phyloP scores from a whole-genome alignment of 768 basidiomycete genomes.

The Exsudoporus frostii region DNA sequence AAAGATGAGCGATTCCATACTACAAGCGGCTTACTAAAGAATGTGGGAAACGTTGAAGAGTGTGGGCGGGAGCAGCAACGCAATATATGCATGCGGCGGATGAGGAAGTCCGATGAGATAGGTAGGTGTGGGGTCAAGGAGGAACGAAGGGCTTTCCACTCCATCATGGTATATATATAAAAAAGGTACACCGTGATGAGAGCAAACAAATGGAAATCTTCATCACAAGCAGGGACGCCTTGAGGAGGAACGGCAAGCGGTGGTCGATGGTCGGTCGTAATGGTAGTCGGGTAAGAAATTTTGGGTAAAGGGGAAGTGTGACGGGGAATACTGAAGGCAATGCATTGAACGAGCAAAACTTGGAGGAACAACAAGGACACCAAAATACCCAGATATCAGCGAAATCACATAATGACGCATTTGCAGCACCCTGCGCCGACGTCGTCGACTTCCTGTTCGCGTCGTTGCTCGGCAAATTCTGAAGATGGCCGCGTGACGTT shows the following conservation, averaged over 20 bases:
- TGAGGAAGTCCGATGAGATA: slow-evolving; percentile 16
- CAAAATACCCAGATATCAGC: slow-evolving; percentile 16
- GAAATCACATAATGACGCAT: slow-evolving; percentile 77
- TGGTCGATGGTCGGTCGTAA: slow-evolving; percentile 10
- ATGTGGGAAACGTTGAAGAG: slow-evolving; percentile 10
- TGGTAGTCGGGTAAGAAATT: slow-evolving; percentile 4
- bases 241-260: slow-evolving; percentile 4
- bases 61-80: slow-evolving; percentile 6
- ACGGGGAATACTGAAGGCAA: slow-evolving; percentile 3
- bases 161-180: slow-evolving; percentile 19
- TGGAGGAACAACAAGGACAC: slow-evolving; percentile 22
- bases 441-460: slow-evolving; percentile 41
- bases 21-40: slow-evolving; percentile 27
- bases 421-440: slow-evolving; percentile 64
- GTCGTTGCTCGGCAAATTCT: slow-evolving; percentile 28
- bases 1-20: slow-evolving; percentile 21
- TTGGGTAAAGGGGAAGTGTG: background rate
- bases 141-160: slow-evolving; percentile 20
- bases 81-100: slow-evolving; percentile 7
- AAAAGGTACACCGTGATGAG: slow-evolving; percentile 24
- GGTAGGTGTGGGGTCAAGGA: slow-evolving; percentile 12
- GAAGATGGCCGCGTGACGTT: slow-evolving; percentile 30
- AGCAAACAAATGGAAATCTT: slow-evolving; percentile 10
- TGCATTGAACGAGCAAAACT: slow-evolving; percentile 23
- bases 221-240: slow-evolving; percentile 12